Evolutionary conservation across 805 yeast species (phyloP), one percentile per base, ranked within the genome.

Genomic region (Candida pseudoglaebosa): DNA sequence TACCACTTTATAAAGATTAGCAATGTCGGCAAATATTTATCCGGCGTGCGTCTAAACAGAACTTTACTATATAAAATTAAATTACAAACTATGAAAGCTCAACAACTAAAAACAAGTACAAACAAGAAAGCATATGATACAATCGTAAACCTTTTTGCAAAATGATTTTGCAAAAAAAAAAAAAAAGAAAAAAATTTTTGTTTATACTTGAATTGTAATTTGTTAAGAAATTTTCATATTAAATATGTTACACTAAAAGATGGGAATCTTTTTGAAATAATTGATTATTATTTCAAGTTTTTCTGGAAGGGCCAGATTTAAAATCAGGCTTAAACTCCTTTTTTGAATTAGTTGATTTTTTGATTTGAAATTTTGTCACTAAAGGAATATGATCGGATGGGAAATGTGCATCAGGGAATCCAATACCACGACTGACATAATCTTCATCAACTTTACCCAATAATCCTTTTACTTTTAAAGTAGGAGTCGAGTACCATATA

Each of bases 351-450:
- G 55, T 56, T 34, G 58, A 51, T 50, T 77, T 80, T 53, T 76
- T 78, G 54, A 89, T 77, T 52, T 80, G 86, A 53, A 91, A 82
- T 57, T 82, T 80, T 14, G 90, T 73, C 40, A 88, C 75, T 45
- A 91, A 67, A n/a, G 96, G 90, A 52, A 91, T 77, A 64, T 91
- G 98, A 62, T 91, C 98, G 35, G 95, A 86, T 17, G 98, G 96
- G 67, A 83, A 84, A 58, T 89, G 86, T 16, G 89, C 87, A 56
- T 87, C 87, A 15, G 99, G 99, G 61, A 93, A 80, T 5, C 98
- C 99, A 57, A 93, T 83, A 44, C 80, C 80, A 48, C 81, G 81
- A 40, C 75, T 67, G 34, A 82, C 72, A 58, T 93, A 93, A 3
- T 83, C 84, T 33, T 72, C 72, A 57, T 91, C 97, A 31, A 90